Evolutionary conservation across 2,329 filamentous ascomycete species (phyloP), one percentile per base, ranked within the genome.

Genomic region (Aspergillus sp.): DNA sequence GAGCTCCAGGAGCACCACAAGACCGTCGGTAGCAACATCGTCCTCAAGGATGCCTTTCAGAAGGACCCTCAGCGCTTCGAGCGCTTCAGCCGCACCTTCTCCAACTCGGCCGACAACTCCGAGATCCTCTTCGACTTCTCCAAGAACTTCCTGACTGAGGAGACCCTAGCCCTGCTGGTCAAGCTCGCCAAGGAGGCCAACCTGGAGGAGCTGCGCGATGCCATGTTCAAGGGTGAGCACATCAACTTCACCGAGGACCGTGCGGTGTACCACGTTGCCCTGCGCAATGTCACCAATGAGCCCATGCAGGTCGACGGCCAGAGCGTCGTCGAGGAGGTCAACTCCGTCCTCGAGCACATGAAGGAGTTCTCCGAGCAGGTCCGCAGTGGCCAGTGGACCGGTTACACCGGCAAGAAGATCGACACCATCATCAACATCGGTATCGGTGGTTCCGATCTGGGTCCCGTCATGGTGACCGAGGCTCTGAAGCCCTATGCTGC

Each of bases 221-320:
- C 87, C 70, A 96, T 99, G 92, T 99, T 99, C 77, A 87, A 86
- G 53, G 94, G 94, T 64, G 90, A 97, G 71, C 93, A 95, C 83
- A 97, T 99, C 82, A 99, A 99, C 84, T 97, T 97, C 79, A 99
- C 94, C 55, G 94, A 99, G 81, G 81, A 93, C 71, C 88, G 94
- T 60, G 94, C 94, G 61, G 94, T 99, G 61, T 96, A 96, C 80
- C 94, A 99, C 78, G 84, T 90, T 63, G 94, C 94, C 45, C 83
- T 99, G 69, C 88, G 94, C 72, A 99, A 99, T 73, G 87, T 91
- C 59, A 82, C 85, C 72, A 91, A 89, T 71, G 85, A 89, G 82
- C 85, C 80, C 45, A 86, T 88, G 83, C 72, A 90, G 76, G 94
- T 97, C 29, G 88, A 97, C 61, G 93, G 92, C 57, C 80, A 91